A percentile compares a stretch with the other conserved stretches of the same genome.
phyloP scores from a whole-genome alignment of 2,329 filamentous ascomycete species.

The Fusarium xylarioides region DNA sequence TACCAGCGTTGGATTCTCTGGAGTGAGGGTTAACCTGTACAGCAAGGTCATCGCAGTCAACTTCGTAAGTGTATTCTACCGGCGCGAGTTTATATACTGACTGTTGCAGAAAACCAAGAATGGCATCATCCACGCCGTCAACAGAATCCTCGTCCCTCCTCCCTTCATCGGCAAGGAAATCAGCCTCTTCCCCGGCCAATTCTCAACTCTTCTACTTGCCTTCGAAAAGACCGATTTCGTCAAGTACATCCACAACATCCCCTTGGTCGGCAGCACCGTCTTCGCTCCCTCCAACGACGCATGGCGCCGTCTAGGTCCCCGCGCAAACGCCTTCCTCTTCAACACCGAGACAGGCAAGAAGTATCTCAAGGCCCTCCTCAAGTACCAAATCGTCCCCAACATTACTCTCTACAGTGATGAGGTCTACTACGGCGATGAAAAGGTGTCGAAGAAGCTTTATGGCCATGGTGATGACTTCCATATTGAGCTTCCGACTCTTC shows the following conservation, averaged over 20 bases:
- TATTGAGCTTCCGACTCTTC: constrained; percentile 77
- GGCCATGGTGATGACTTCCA: constrained; percentile 52
- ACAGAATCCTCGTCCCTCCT: constrained; percentile 80
- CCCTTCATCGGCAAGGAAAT: constrained; percentile 63
- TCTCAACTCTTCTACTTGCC: constrained; percentile 81
- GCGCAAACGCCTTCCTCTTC: constrained; percentile 84
- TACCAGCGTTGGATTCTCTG: constrained; percentile 68
- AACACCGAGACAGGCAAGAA: constrained; percentile 74
- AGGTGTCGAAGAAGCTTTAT: constrained; percentile 38
- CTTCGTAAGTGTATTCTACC: constrained; percentile 61
- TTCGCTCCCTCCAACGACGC: constrained; percentile 85
- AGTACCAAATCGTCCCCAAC: constrained; percentile 80
- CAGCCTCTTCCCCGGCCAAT: constrained; percentile 75
- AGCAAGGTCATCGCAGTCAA: constrained; percentile 74
- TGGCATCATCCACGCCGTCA: constrained; percentile 81
- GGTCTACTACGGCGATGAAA: constrained; percentile 65
- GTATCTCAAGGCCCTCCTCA: constrained; percentile 79
- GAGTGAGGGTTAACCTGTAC: constrained; percentile 80
- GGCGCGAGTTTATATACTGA: not conserved
- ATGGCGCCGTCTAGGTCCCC: constrained; percentile 77
- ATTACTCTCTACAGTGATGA: constrained; percentile 85
- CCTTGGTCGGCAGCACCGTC: constrained; percentile 72
- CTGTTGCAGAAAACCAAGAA: constrained; percentile 71
- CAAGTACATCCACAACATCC: constrained; percentile 64
- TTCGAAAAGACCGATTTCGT: constrained; percentile 78